Evolutionary conservation across 495 filamentous ascomycete species (phyloP), one percentile per base, ranked within the genome.

Genomic region (Acidomyces sp.): DNA sequence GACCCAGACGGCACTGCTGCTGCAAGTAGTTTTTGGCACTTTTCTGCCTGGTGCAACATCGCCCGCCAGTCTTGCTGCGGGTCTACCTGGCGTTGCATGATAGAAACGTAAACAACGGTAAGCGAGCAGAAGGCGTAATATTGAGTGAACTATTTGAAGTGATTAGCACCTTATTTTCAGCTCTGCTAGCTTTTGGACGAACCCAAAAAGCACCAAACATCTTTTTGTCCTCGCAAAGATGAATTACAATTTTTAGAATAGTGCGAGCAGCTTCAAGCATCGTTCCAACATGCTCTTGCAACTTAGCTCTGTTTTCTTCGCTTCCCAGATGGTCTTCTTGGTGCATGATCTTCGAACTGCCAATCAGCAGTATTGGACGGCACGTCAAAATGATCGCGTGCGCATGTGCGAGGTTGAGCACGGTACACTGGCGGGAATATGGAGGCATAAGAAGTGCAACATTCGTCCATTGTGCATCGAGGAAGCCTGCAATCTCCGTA

Each of bases 321-420:
- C 64, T 4, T 69, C 65, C 11, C 60, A 55, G 10, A 70, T 54
- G 52, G 6, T 70, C 57, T 20, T 63, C 44, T 6, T 20, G 57
- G 55, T 35, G 58, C 51, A n/a, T n/a, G n/a, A n/a, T n/a, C n/a
- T n/a, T n/a, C n/a, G n/a, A n/a, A n/a, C 1, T 7, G 43, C 43
- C 39, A 20, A 61, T 58, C 7, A 75, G 53, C 19, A 77, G 59
- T 20, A 74, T 70, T 28, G 68, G 70, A 12, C 74, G 64, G n/a
- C 62, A 68, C 6, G 66, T 56, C 23, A 75, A 64, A 22, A 77
- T 74, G 38, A 66, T 61, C 3, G 69, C 68, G 41, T 75, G 70
- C 4, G 58, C 61, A 43, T 70, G 66, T 10, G 71, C 64, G 17
- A 76, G 54, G 34, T 62, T 62, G 10, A 77, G 55, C 12, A 74